phyloP scores from a whole-genome alignment of 305 asterid genomes.

The Solanum hybrid region DNA sequence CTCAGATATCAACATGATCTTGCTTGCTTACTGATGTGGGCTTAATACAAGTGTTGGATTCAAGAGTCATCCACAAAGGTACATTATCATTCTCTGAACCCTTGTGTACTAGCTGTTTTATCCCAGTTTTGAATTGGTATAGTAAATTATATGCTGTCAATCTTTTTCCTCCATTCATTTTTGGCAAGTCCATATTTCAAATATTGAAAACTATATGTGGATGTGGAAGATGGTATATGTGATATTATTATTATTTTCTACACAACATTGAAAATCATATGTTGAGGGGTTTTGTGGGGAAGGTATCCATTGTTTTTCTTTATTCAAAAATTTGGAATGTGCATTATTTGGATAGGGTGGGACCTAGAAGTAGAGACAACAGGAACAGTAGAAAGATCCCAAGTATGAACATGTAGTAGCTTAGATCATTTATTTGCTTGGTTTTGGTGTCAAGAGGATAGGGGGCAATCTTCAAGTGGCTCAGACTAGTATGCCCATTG shows the following conservation, averaged over 20 bases:
- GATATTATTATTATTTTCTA: background rate
- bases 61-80: background rate
- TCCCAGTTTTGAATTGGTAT: background rate
- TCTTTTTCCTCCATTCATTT: background rate
- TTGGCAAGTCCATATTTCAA: background rate
- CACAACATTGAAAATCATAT: background rate
- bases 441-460: constrained; percentile 55
- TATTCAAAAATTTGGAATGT: background rate
- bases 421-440: constrained; percentile 52
- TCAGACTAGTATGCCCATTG: constrained; percentile 23
- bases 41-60: background rate
- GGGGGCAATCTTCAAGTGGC: constrained; percentile 58
- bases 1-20: background rate
- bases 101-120: background rate
- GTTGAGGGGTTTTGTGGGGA: background rate
- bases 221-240: background rate
- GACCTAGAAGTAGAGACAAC: constrained; percentile 23
- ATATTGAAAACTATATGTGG: background rate
- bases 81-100: background rate
- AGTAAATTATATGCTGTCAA: background rate
- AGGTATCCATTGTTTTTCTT: background rate
- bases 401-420: constrained; percentile 19
- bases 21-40: background rate
- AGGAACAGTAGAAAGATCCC: constrained; percentile 33
- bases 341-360: constrained; percentile 36